Conservation (phyloP, 31 red algal genomes). For the Endocladia muricata region DNA sequence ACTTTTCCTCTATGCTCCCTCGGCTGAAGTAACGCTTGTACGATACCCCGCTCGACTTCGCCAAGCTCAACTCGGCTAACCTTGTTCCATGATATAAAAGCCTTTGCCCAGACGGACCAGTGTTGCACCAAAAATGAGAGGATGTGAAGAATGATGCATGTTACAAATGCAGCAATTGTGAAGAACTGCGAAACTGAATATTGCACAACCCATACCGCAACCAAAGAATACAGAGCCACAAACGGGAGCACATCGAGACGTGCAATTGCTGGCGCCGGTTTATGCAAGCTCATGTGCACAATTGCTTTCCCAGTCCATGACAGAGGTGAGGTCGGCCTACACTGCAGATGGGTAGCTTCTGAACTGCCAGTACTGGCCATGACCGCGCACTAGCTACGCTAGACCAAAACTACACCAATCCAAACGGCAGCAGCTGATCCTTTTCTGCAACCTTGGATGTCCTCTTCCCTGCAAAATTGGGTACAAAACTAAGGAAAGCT, state of each 20-base stretch:
- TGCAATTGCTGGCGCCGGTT: background rate
- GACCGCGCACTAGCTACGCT: too few relatives aligned
- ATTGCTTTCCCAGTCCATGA: constrained; percentile 58
- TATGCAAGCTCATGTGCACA: constrained; percentile 27
- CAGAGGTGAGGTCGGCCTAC: background rate
- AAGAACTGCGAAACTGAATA: constrained; percentile 15
- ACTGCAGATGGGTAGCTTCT: too few relatives aligned
- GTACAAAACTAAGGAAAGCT: too few relatives aligned
- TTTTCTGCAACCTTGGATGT: too few relatives aligned
- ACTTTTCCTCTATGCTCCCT: constrained; percentile 72
- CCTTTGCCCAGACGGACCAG: constrained; percentile 69
- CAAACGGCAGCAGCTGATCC: too few relatives aligned
- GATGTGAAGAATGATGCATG: constrained; percentile 44
- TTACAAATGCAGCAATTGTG: constrained; percentile 16
- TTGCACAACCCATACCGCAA: background rate
- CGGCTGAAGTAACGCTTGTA: constrained; percentile 61
- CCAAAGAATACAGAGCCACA: constrained; percentile 12
- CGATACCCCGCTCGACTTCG: constrained; percentile 4
- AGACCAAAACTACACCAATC: too few relatives aligned
- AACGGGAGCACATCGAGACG: constrained; percentile 55
- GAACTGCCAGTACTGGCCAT: too few relatives aligned
- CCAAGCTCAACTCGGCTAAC: constrained; percentile 15
- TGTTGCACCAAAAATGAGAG: constrained; percentile 76
- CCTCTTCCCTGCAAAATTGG: too few relatives aligned
- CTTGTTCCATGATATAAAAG: constrained; percentile 46